Conservation (phyloP, 148 eudicot species). For the Euryodendron excelsum region DNA sequence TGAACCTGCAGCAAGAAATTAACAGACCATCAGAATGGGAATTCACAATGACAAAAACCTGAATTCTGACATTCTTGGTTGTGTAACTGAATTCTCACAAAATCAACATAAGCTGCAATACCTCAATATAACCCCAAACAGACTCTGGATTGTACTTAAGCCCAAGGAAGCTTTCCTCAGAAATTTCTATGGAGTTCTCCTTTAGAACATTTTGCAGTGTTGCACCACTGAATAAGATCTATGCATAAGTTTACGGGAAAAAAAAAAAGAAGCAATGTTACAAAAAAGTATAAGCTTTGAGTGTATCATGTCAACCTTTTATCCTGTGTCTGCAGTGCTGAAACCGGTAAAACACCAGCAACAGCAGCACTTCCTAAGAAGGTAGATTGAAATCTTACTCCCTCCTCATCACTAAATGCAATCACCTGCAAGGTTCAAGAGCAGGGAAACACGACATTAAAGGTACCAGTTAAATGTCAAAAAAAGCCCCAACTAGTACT, state of each 20-base stretch:
- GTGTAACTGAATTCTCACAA: neutral
- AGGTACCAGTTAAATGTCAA: neutral
- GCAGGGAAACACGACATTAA: neutral
- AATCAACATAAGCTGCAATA: slow-evolving; percentile 18
- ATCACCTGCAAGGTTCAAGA: slow-evolving; percentile 57
- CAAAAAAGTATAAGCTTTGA: slow-evolving; percentile 9
- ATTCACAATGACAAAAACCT: neutral
- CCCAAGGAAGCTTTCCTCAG: slow-evolving; percentile 56
- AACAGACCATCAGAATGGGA: neutral
- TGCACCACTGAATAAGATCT: slow-evolving; percentile 59
- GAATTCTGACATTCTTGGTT: neutral
- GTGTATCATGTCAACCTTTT: slow-evolving; percentile 54
- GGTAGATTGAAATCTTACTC: slow-evolving; percentile 94
- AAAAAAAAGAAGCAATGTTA: slow-evolving; percentile 3
- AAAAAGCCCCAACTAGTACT: neutral
- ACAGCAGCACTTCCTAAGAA: slow-evolving; percentile 96
- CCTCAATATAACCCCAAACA: slow-evolving; percentile 95
- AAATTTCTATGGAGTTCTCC: slow-evolving; percentile 49
- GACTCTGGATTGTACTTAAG: slow-evolving; percentile 81
- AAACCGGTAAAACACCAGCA: slow-evolving; percentile 72
- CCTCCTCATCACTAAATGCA: slow-evolving; percentile 98
- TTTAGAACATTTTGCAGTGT: slow-evolving; percentile 69
- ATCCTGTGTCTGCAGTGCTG: slow-evolving; percentile 67
- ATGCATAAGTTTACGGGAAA: slow-evolving; percentile 19
- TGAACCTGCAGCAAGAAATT: slow-evolving; percentile 60